phyloP scores from a whole-genome alignment of 148 eudicot species.

The Mesembryanthemum crystallinum region DNA sequence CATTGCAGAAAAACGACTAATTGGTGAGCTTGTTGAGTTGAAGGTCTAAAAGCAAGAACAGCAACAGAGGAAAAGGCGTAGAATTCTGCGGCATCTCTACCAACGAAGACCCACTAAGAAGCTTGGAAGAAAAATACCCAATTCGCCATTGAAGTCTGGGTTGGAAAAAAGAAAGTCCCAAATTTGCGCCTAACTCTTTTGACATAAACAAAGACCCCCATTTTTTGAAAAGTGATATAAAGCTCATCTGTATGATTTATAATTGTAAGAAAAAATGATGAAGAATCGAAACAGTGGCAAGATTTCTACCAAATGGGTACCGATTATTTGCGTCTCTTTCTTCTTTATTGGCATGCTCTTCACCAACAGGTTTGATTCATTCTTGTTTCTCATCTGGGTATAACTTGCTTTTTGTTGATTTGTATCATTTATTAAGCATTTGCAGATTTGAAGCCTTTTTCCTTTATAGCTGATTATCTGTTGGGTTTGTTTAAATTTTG shows the following conservation, averaged over 20 bases:
- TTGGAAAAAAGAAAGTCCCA: not conserved
- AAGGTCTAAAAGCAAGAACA: no score
- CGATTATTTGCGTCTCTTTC: slow-evolving; percentile 55
- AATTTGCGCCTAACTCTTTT: not conserved
- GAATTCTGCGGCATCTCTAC: no score
- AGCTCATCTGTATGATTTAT: not conserved
- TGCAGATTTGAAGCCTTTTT: slow-evolving; percentile 9
- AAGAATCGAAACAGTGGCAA: slow-evolving; percentile 56
- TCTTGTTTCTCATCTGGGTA: slow-evolving; percentile 19
- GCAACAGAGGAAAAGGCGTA: no score
- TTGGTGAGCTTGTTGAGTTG: not conserved
- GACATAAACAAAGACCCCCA: not conserved
- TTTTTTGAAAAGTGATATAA: not conserved
- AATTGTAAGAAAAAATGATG: slow-evolving; percentile 29
- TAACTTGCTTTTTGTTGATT: slow-evolving; percentile 1
- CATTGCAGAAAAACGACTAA: not conserved
- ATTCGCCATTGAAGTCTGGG: not conserved
- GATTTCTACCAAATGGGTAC: slow-evolving; percentile 67
- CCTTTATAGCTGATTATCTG: slow-evolving; percentile 4
- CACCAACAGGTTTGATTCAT: slow-evolving; percentile 58
- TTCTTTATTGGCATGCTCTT: slow-evolving; percentile 76
- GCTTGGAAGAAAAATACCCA: no score
- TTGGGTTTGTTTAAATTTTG: slow-evolving; percentile 18
- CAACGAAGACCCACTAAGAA: no score
- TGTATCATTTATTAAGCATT: not conserved